These are phyloP conservation scores for Epithemia pelagica DNA, from an alignment of 108 stramenopile species.

Conservation along the genomic window DNA sequence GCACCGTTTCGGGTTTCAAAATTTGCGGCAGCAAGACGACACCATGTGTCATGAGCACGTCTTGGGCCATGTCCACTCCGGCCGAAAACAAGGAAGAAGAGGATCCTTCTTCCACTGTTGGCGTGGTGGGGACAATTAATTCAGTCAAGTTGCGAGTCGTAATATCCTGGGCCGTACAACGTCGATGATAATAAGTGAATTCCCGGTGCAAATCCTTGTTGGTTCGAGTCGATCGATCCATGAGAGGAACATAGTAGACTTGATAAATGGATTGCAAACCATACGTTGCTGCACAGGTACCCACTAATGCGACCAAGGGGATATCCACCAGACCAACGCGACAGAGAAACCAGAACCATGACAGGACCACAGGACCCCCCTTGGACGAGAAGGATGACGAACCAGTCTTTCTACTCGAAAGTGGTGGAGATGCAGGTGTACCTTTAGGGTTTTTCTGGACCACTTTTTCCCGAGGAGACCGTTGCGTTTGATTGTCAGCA, in stretches of 20 bases:
- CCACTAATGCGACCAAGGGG: constrained; percentile 17
- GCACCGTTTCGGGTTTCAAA: constrained; percentile 16
- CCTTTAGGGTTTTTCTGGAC: no score
- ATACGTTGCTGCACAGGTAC: constrained; percentile 9
- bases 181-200: constrained; percentile 45
- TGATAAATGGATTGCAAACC: constrained; percentile 26
- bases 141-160: constrained; percentile 12
- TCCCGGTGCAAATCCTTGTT: constrained; percentile 35
- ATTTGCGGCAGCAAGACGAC: constrained; percentile 30
- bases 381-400: no score
- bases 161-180: constrained; percentile 28
- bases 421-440: no score
- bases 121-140: background rate
- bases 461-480: no score
- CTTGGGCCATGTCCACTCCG: background rate
- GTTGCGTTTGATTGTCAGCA: no score
- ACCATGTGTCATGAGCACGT: constrained; percentile 39
- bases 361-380: no score
- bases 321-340: background rate
- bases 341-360: background rate
- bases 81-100: background rate
- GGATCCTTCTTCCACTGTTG: background rate
- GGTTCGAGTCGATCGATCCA: constrained; percentile 29
- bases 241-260: constrained; percentile 29
- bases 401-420: no score